phyloP scores from a whole-genome alignment of 768 basidiomycete species.

The Pulveroboletus sp. region DNA sequence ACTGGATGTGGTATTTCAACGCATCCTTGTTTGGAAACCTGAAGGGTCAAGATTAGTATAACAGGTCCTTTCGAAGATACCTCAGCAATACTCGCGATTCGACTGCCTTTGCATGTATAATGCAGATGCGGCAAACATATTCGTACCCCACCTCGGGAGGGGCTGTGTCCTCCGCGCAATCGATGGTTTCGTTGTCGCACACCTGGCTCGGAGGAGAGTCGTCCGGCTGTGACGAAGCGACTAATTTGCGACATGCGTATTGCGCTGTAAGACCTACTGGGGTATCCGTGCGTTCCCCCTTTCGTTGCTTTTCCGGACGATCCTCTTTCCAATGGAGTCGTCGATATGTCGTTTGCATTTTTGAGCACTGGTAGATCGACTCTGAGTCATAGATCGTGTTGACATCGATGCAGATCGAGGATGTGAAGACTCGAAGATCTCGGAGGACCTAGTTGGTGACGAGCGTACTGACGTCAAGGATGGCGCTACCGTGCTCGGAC shows the following conservation, averaged over 20 bases:
- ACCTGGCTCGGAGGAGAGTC: not conserved
- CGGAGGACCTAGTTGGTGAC: not conserved
- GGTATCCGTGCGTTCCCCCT: not conserved
- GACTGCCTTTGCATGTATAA: not conserved
- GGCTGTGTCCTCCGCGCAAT: not conserved
- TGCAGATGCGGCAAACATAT: not conserved
- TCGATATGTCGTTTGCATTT: no score
- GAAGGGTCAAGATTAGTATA: not conserved
- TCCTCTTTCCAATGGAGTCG: no score
- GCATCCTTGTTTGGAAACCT: conserved; percentile 8
- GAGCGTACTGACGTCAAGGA: not conserved
- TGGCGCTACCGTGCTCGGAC: not conserved
- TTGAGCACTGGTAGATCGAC: not conserved
- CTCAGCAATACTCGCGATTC: not conserved
- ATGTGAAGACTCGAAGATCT: not conserved
- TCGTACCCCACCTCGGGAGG: not conserved
- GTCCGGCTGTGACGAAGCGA: not conserved
- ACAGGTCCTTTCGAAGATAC: no score
- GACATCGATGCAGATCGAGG: not conserved
- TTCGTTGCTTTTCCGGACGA: not conserved
- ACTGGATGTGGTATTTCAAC: conserved; percentile 7
- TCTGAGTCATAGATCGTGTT: not conserved
- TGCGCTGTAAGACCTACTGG: not conserved
- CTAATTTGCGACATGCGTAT: not conserved
- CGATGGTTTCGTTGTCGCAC: not conserved